These are phyloP conservation scores for Aphanocladium album DNA, from an alignment of 2,329 filamentous ascomycete genomes.

Conservation along the genomic window DNA sequence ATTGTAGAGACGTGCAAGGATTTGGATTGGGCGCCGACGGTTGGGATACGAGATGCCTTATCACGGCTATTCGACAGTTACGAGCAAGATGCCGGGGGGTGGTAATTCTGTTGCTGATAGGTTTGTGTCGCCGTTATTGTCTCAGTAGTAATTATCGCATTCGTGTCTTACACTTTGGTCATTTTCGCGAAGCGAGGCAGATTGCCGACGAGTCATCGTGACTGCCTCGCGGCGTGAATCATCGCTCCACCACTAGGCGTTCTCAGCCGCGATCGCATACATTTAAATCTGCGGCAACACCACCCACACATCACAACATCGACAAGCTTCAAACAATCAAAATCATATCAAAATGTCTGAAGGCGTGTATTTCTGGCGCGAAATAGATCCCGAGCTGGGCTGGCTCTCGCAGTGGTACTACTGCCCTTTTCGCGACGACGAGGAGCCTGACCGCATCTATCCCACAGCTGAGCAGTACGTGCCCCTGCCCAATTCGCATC, in stretches of 20 bases:
- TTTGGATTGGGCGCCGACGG: no score
- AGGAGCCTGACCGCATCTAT: conserved; percentile 33
- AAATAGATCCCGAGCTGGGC: conserved; percentile 41
- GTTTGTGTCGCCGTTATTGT: no score
- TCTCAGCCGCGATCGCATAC: not conserved
- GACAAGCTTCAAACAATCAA: not conserved
- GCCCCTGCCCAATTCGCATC: not conserved
- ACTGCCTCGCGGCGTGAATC: not conserved
- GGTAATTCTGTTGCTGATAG: no score
- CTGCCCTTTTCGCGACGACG: conserved; percentile 41
- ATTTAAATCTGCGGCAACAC: no score
- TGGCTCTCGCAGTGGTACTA: conserved; percentile 61
- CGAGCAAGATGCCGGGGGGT: no score
- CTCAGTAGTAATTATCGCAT: no score
- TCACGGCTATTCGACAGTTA: no score
- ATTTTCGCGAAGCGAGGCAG: no score
- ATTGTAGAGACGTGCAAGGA: no score
- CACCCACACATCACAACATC: not conserved
- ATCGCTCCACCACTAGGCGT: not conserved
- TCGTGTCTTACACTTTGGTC: no score
- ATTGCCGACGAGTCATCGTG: not conserved
- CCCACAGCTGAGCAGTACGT: conserved; percentile 48
- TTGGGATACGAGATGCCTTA: no score
- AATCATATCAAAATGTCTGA: not conserved
- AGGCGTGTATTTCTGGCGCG: conserved; percentile 44